Evolutionary conservation across 2,329 filamentous ascomycete species (phyloP).

Genomic region (Hymenoscyphus albidus): DNA sequence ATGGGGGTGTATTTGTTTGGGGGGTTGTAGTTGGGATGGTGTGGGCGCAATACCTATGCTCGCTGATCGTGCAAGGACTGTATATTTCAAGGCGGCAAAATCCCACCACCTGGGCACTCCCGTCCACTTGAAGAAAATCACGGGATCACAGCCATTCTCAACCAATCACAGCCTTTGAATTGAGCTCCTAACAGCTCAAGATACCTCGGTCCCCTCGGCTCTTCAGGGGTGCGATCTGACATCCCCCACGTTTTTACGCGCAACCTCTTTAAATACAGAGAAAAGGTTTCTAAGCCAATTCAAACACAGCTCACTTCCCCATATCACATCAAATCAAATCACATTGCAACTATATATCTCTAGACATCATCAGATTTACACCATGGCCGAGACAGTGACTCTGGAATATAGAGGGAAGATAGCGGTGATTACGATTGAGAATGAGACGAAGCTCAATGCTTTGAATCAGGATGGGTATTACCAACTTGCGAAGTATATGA

Average conservation of each 20-base stretch:
- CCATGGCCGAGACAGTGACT: constrained; percentile 27
- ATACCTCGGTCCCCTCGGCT: not conserved
- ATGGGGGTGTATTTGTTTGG: not conserved
- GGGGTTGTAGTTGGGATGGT: not conserved
- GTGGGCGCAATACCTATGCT: no score
- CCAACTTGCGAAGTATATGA: constrained; percentile 66
- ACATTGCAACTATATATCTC: not conserved
- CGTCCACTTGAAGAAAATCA: no score
- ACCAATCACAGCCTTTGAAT: no score
- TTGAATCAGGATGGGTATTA: constrained; percentile 71
- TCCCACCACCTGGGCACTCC: no score
- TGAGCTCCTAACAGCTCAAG: not conserved
- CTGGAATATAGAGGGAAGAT: constrained; percentile 64
- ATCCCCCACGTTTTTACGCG: not conserved
- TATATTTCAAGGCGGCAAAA: no score
- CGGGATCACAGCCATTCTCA: no score
- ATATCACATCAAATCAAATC: no score
- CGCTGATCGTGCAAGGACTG: no score
- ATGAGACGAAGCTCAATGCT: constrained; percentile 83
- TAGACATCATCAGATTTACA: constrained; percentile 3
- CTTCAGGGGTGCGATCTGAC: not conserved
- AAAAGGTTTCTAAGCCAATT: no score
- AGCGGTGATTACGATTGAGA: constrained; percentile 83
- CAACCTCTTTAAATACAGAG: no score
- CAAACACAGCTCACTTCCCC: no score